Conservation (phyloP, 495 filamentous ascomycete genomes). For the Glarea lozoyensis region DNA sequence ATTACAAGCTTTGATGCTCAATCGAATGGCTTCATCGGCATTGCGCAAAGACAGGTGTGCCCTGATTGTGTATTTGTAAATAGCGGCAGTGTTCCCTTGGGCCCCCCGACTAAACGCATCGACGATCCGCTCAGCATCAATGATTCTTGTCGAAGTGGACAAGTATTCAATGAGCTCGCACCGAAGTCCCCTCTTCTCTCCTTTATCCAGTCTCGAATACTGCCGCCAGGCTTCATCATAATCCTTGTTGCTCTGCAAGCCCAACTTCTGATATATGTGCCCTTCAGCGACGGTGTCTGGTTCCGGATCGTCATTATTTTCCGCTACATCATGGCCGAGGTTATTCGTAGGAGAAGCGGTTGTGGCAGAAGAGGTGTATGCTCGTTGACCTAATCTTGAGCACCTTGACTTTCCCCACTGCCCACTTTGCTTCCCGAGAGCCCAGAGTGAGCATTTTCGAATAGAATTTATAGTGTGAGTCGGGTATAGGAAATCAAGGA, state of each 20-base stretch:
- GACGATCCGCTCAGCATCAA: constrained; percentile 32
- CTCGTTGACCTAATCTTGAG: constrained; percentile 20
- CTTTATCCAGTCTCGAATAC: constrained; percentile 19
- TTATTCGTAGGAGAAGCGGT: constrained; percentile 2
- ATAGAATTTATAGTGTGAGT: constrained; percentile 39
- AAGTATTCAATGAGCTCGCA: constrained; percentile 24
- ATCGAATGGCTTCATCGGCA: constrained; percentile 27
- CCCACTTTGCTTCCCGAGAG: constrained; percentile 14
- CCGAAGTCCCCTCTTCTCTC: constrained; percentile 5
- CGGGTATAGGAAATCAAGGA: constrained; percentile 60
- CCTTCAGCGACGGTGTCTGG: background rate
- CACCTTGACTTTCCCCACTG: constrained; percentile 16
- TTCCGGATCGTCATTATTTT: too few species aligned
- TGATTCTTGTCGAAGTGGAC: constrained; percentile 22
- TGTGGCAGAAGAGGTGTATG: constrained; percentile 24
- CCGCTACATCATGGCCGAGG: too few species aligned
- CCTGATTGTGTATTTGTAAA: constrained; percentile 3
- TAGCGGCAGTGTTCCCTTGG: constrained; percentile 8
- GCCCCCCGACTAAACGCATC: constrained; percentile 28
- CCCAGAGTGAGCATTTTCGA: constrained; percentile 23
- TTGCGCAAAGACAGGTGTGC: constrained; percentile 22
- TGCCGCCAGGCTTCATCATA: constrained; percentile 24
- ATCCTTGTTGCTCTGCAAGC: constrained; percentile 3
- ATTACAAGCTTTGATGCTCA: constrained; percentile 18
- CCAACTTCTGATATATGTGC: constrained; percentile 3